Evolutionary conservation across 2,329 filamentous ascomycete genomes (phyloP).

Genomic region (Calonectria multiphialidica): DNA sequence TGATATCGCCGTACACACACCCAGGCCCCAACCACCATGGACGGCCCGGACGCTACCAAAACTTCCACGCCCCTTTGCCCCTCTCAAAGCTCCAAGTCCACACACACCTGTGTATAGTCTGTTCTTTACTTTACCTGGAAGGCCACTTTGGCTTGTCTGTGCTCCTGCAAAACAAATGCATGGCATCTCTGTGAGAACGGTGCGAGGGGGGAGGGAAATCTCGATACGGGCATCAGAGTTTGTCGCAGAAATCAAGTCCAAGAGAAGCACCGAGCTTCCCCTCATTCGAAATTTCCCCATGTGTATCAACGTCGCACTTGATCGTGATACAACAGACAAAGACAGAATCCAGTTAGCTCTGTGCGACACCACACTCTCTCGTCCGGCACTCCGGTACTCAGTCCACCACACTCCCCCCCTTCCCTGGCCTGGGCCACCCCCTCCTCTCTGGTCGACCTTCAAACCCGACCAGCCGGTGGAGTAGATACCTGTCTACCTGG

Average conservation of each 20-base stretch:
- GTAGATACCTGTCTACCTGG: slow-evolving; percentile 15
- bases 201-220: not conserved
- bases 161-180: not conserved
- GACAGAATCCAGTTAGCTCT: not conserved
- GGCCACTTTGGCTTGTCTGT: slow-evolving; percentile 10
- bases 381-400: slow-evolving; percentile 13
- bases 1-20: slow-evolving; percentile 17
- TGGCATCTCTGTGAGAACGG: not conserved
- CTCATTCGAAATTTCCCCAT: not conserved
- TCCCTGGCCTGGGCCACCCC: not conserved
- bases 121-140: slow-evolving; percentile 18
- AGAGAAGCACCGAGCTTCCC: slow-evolving; percentile 2
- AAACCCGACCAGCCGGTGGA: slow-evolving; percentile 32
- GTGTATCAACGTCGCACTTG: slow-evolving; percentile 1
- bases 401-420: slow-evolving; percentile 17
- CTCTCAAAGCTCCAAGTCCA: not conserved
- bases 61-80: slow-evolving; percentile 13
- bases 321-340: not conserved
- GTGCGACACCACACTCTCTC: not conserved
- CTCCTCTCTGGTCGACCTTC: slow-evolving; percentile 6
- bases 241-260: not conserved
- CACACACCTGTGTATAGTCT: slow-evolving; percentile 1
- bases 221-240: not conserved
- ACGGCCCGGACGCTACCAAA: slow-evolving; percentile 4
- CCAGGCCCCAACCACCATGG: not conserved